Evolutionary conservation across 176 grass and related monocot species (phyloP).

Genomic region (Coix lacrymajobi): DNA sequence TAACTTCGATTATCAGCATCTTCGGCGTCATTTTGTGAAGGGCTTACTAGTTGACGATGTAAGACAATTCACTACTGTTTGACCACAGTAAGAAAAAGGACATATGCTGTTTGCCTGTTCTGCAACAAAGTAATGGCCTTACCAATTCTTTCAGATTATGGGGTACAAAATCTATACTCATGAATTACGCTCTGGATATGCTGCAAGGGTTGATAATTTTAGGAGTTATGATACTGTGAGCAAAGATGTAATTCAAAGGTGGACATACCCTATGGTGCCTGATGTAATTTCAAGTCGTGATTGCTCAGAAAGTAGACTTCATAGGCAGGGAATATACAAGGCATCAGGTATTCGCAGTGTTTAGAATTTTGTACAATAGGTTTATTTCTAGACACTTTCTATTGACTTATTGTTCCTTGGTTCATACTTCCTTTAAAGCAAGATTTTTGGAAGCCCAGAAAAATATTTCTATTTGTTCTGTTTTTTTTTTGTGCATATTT

Average conservation of each 20-base stretch:
- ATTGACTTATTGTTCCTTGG: not conserved
- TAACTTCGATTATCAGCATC: slow-evolving; percentile 98
- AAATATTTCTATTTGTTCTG: not conserved
- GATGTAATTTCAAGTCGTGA: slow-evolving; percentile 59
- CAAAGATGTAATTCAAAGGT: slow-evolving; percentile 93
- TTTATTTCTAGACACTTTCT: slow-evolving; percentile 10
- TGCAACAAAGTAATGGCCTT: not conserved
- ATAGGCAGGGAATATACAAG: slow-evolving; percentile 82
- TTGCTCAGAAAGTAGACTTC: slow-evolving; percentile 47
- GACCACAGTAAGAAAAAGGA: not conserved
- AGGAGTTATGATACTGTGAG: slow-evolving; percentile 90
- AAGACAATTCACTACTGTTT: slow-evolving; percentile 17
- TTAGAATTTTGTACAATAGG: not conserved
- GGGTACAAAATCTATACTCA: slow-evolving; percentile 96
- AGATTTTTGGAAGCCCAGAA: not conserved
- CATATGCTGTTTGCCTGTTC: slow-evolving; percentile 10
- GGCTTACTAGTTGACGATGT: slow-evolving; percentile 95
- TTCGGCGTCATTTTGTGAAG: slow-evolving; percentile 98
- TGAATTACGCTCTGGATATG: slow-evolving; percentile 84
- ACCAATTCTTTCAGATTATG: slow-evolving; percentile 74
- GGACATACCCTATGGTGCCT: slow-evolving; percentile 87
- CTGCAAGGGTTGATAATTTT: slow-evolving; percentile 88
- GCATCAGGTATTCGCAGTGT: slow-evolving; percentile 51
- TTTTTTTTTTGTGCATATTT: not conserved
- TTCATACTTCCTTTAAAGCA: not conserved